These are phyloP conservation scores for Otatea glauca DNA, from an alignment of 176 grass and related monocot species.

Conservation along the genomic window DNA sequence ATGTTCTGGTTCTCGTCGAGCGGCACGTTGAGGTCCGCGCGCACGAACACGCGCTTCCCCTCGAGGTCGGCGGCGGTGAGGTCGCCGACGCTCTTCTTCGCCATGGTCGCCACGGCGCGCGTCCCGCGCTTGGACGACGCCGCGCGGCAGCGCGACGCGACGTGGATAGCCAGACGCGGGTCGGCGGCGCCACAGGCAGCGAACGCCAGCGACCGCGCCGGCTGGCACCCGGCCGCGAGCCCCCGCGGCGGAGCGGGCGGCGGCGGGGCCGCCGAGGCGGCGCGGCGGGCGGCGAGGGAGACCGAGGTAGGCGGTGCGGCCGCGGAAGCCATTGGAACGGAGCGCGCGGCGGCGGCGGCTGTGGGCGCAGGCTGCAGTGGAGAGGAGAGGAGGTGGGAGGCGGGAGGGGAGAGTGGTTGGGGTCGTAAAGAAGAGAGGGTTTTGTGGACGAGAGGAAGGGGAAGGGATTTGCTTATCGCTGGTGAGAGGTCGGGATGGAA, in stretches of 20 bases:
- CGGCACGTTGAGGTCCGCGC: constrained; percentile 76
- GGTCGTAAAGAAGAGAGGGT: constrained; percentile 45
- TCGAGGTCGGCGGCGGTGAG: constrained; percentile 63
- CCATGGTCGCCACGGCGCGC: constrained; percentile 56
- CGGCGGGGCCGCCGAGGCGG: constrained; percentile 16
- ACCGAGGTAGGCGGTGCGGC: constrained; percentile 41
- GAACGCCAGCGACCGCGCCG: constrained; percentile 51
- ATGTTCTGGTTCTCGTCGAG: constrained; percentile 73
- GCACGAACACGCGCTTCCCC: constrained; percentile 72
- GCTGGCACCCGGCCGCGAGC: constrained; percentile 52
- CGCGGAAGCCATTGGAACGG: constrained; percentile 44
- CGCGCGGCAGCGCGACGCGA: constrained; percentile 52
- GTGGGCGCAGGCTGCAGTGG: not conserved
- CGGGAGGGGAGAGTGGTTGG: not conserved
- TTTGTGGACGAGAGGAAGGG: constrained; percentile 49
- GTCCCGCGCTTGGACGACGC: constrained; percentile 44
- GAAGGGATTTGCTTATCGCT: constrained; percentile 58
- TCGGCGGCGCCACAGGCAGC: constrained; percentile 37
- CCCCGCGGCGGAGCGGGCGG: constrained; percentile 40
- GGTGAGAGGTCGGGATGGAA: constrained; percentile 60
- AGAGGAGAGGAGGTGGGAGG: constrained; percentile 2
- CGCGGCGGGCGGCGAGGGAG: constrained; percentile 32
- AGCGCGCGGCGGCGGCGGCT: not conserved
- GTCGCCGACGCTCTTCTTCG: constrained; percentile 76
- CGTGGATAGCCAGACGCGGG: constrained; percentile 55